Base-by-base conservation (phyloP, 2,329 filamentous ascomycete species). In the Fusarium albidum region DNA sequence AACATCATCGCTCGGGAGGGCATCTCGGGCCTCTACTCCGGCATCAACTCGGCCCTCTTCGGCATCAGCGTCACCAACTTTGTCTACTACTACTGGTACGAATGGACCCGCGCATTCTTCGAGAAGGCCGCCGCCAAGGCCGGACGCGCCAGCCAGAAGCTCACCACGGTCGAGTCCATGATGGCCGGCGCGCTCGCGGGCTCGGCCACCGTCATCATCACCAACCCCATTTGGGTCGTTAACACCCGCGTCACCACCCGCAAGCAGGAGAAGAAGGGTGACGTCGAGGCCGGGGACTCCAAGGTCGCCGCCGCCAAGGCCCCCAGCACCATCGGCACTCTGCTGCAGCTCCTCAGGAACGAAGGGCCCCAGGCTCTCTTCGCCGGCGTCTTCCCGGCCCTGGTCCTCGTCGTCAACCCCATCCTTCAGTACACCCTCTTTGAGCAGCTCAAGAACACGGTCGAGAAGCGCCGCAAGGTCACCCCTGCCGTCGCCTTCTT, bases 41-140 rank as follows among this genome's bases (percentile, higher is more conserved):
- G 95, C 34, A 85, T 99, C 54, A 92, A 96, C 74, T 96, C 91
- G 58, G 95, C 95, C 44, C 82, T 99, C 38, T 97, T 99, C 75
- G 95, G 95, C 73, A 98, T 99, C 79, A 95, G 90, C 75, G 88
- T 99, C 66, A 99, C 95, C 68, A 99, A 99, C 81, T 99, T 99
- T 73, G 94, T 99, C 40, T 99, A 99, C 82, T 99, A 99, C 79
- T 99, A 98, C 82, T 99, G 91, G 94, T 99, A 98, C 77, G 95
- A 99, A 79, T 99, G 92, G 91, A 95, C 92, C 59, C 88, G 93
- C 53, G 83, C 89, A 43, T 89, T 89, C 71, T 97, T 98, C 78
- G 92, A 91, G 73, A 81, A 82, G 61, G 90, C 92, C 9, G 92
- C 92, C 38, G 73, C 82, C 52, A 87, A 85, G 67, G 81, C 90